Conservation (phyloP, 1,139 yeast species). For the Blastobotrys buckinghamii region DNA sequence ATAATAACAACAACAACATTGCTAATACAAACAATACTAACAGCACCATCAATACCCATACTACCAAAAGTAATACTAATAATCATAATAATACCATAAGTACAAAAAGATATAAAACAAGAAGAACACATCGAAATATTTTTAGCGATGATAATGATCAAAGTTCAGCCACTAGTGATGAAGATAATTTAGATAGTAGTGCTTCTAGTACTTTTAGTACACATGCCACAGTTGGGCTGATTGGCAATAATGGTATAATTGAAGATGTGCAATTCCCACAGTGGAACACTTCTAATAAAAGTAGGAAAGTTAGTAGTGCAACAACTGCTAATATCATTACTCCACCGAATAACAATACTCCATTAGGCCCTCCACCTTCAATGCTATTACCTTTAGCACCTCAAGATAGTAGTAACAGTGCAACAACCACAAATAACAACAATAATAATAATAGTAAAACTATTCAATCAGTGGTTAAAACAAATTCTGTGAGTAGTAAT, state of each 20-base stretch:
- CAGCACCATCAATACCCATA: too few species aligned
- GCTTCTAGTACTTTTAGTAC: conserved; percentile 5
- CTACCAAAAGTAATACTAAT: background rate
- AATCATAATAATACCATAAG: background rate
- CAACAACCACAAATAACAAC: background rate
- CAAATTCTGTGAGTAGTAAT: background rate
- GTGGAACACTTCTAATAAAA: background rate
- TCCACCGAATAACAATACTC: background rate
- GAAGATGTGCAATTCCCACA: conserved; percentile 8
- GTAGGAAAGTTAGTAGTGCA: conserved; percentile 1
- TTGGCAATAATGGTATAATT: conserved; percentile 9
- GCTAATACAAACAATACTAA: too few species aligned
- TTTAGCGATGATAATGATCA: conserved; percentile 6
- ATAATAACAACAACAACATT: too few species aligned
- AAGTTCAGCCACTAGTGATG: background rate
- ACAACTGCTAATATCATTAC: conserved; percentile 3
- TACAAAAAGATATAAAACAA: background rate
- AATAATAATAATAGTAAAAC: background rate
- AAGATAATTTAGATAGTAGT: background rate
- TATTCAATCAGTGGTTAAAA: background rate
- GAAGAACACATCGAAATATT: background rate
- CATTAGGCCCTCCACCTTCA: background rate
- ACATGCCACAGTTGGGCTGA: conserved; percentile 6
- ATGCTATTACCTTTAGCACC: background rate
- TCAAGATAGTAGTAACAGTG: background rate